Base-by-base conservation (phyloP, 2,329 filamentous ascomycete genomes). In the Alternaria brassicicola region DNA sequence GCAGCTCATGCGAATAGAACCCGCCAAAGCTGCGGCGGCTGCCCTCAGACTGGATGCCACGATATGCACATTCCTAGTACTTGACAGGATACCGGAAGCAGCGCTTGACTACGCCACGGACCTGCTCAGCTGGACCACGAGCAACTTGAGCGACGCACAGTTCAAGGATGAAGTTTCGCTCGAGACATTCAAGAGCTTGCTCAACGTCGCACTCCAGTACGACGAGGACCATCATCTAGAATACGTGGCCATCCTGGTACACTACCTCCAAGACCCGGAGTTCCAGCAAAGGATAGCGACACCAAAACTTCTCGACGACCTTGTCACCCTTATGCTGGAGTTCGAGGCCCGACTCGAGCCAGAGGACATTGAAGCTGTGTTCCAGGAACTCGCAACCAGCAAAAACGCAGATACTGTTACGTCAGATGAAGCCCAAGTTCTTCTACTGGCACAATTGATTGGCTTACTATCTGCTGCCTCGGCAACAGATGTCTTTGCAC, bases 221-320 rank as follows among this genome's bases (percentile, higher is more conserved):
- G 70, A 76, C 30, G 72, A 74, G 62, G 75, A 77, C n/a, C 68
- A 75, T n/a, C 71, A 72, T 36, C 61, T 70, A 3, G 72, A 75
- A 17, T 75, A 72, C 30, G 52, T 75, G 17, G 67, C 74, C 1
- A 71, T 76, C 6, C 56, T 73, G 19, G 66, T 70, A 10, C 71
- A 76, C 50, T 77, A 78, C 50, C 63, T 78, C 3, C 73, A 76
- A 52, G 73, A 77, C 35, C 61, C 66, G 3, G 71, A 71, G 12
- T 74, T 78, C 23, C 75, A 77, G 52, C 62, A 69, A 49, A 71
- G 71, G 30, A 62, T 71, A n/a, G 67, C 69, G n/a, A 66, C 58
- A 6, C 68, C 73, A 7, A 68, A 69, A n/a, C 58, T 68, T 6
- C 52, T 77, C 1, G 67, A 70, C 23, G 65, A 68, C 17, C 62